Evolutionary conservation across 805 yeast species (phyloP).

Genomic region (Sugiyamaella americana): DNA sequence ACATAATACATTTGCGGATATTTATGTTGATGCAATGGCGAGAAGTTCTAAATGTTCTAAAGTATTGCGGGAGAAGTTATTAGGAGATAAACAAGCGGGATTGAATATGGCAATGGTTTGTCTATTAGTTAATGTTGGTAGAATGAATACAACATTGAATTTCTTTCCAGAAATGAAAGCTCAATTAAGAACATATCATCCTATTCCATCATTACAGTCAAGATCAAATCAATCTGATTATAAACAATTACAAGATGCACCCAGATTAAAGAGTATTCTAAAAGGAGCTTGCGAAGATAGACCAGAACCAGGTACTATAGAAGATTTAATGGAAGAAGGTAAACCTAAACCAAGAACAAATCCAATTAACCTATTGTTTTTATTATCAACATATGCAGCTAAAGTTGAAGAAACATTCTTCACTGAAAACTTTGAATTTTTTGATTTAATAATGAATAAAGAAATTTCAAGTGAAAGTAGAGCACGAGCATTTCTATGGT

Average conservation of each 20-base stretch:
- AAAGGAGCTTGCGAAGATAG: slow-evolving; percentile 79
- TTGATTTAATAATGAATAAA: slow-evolving; percentile 66
- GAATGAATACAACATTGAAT: slow-evolving; percentile 92
- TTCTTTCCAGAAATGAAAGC: slow-evolving; percentile 93
- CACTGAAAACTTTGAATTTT: slow-evolving; percentile 45
- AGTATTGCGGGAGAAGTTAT: slow-evolving; percentile 69
- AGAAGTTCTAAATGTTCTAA: slow-evolving; percentile 79
- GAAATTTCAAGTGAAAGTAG: slow-evolving; percentile 58
- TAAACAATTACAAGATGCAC: slow-evolving; percentile 90
- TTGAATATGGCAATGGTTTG: slow-evolving; percentile 75
- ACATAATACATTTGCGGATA: slow-evolving; percentile 65
- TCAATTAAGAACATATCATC: slow-evolving; percentile 85
- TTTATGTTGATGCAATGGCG: slow-evolving; percentile 75
- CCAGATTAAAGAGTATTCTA: slow-evolving; percentile 80
- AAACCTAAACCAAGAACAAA: slow-evolving; percentile 44
- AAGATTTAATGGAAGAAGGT: slow-evolving; percentile 37
- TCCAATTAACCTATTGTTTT: slow-evolving; percentile 69
- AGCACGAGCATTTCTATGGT: slow-evolving; percentile 74
- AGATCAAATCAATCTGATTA: slow-evolving; percentile 50
- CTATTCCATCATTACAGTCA: slow-evolving; percentile 83
- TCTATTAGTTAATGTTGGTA: slow-evolving; percentile 80
- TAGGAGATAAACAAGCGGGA: slow-evolving; percentile 55
- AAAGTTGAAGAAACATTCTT: slow-evolving; percentile 42
- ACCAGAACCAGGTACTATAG: slow-evolving; percentile 42
- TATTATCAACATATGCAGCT: slow-evolving; percentile 57